Base-by-base conservation (phyloP, 176 grass and related monocot genomes). In the Areca catechu region DNA sequence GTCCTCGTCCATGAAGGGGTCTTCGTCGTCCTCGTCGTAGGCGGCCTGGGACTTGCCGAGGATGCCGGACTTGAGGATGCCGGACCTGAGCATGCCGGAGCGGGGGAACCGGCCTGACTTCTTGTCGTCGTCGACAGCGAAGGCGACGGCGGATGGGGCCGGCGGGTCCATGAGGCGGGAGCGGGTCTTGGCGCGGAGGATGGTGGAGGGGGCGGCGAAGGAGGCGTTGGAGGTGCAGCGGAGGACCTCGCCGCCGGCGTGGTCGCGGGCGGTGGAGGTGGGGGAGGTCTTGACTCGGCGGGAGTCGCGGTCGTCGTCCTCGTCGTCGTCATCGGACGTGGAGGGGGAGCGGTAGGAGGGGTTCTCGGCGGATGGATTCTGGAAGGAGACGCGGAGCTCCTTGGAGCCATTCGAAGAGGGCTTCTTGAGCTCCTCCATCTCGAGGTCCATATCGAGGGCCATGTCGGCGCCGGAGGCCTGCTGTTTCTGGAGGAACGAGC, bases 11-110 rank as follows among this genome's bases (percentile, higher is more conserved):
- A 80, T 2, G 75, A 98, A 80, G 2, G 78, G 73, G 51, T 93
- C 94, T 22, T 92, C 93, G 23, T 98, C 94, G 6, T 92, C 94
- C 0, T 98, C 94, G 0, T 92, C 87, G 29, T 17, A 57, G 15
- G 15, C 7, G 34, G 34, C 56, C 19, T 74, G 73, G 0, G 86
- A 54, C 72, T 89, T 95, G 34, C 65, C 24, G 12, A 71, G 16
- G 16, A 52, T 12, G 4, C 63, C 63, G 22, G 63, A 66, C 62
- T 54, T 67, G 50, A 67, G 24, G 71, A 76, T 37, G 0, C 73
- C 88, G 7, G 89, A 88, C 34, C 75, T 72, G 7, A 79, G 65
- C 66, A 81, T 80, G 28, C 89, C 84, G 15, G 89, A 88, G 51
- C 62, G 78, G 47, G 80, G 67, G n/a, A 67, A 7, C 65, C 14